A percentile compares a stretch with the other conserved stretches of the same genome.
Conservation (phyloP, 2,329 filamentous ascomycete species). For the Aspergillus sp. region DNA sequence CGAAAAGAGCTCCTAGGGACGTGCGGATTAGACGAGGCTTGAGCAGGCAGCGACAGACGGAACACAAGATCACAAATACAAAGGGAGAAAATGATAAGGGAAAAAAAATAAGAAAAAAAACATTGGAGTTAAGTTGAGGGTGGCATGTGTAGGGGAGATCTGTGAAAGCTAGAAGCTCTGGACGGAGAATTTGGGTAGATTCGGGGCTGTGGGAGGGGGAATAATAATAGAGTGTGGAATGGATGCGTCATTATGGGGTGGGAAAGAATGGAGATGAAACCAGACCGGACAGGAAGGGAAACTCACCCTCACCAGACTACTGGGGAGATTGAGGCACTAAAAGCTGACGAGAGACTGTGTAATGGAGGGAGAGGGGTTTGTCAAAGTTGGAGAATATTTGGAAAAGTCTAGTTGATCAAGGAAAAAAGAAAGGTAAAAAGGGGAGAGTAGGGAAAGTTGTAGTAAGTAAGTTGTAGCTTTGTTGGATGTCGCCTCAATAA, state of each 20-base stretch:
- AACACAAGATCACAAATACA: constrained; percentile 1
- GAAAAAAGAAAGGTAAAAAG: constrained; percentile 9
- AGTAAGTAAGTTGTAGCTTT: neutral
- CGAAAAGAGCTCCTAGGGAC: constrained; percentile 18
- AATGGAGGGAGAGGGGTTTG: constrained; percentile 9
- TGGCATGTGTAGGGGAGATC: constrained; percentile 28
- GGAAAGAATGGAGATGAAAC: constrained; percentile 12
- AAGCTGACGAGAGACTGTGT: neutral
- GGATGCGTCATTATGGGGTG: constrained; percentile 42
- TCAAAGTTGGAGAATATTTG: constrained; percentile 5
- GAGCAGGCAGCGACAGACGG: constrained; percentile 6
- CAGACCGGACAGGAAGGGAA: constrained; percentile 2
- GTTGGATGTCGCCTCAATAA: constrained; percentile 20
- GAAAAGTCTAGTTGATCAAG: neutral
- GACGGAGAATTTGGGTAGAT: constrained; percentile 23
- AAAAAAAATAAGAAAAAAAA: too few species aligned
- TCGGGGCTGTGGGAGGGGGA: constrained; percentile 19
- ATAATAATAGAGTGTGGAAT: constrained; percentile 21
- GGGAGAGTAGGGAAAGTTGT: neutral
- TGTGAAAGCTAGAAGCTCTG: constrained; percentile 20
- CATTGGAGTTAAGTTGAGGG: neutral
- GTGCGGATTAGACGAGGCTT: constrained; percentile 20
- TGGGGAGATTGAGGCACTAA: neutral
- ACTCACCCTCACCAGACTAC: constrained; percentile 2
- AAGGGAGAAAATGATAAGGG: neutral